These are phyloP conservation scores for Daldinia loculata DNA, from an alignment of 495 filamentous ascomycete genomes.

Conservation along the genomic window DNA sequence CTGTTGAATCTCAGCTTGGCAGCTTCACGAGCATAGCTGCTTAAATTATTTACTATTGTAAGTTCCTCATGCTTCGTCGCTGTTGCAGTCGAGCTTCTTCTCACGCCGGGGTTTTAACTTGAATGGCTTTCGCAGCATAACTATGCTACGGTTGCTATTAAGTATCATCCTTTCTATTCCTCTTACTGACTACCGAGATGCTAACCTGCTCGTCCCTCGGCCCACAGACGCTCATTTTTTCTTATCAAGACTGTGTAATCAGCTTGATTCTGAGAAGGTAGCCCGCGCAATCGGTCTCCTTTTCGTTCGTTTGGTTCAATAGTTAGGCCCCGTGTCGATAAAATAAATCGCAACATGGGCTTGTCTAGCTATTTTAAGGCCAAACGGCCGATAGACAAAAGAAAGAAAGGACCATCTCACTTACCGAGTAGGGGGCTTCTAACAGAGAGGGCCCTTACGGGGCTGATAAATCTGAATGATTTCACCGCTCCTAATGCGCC, in stretches of 20 bases:
- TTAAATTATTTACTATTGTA: not conserved
- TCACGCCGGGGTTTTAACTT: not conserved
- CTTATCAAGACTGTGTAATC: not conserved
- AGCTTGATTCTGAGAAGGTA: not conserved
- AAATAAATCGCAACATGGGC: constrained; percentile 56
- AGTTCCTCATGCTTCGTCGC: not conserved
- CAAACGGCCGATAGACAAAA: constrained; percentile 50
- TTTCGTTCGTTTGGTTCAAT: not conserved
- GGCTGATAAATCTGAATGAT: constrained; percentile 40
- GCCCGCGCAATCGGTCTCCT: not conserved
- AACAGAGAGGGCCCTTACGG: constrained; percentile 38
- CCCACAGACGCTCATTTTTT: not conserved
- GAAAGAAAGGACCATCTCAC: constrained; percentile 32
- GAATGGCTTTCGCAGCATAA: not conserved
- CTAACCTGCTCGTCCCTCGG: not conserved
- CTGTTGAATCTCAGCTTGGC: not conserved
- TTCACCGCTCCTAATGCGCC: constrained; percentile 59
- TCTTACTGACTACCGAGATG: not conserved
- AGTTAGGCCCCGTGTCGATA: not conserved
- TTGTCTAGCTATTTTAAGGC: constrained; percentile 69
- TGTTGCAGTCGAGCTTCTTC: not conserved
- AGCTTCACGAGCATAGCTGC: not conserved
- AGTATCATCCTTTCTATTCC: not conserved
- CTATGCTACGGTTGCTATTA: not conserved
- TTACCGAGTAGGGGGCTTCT: constrained; percentile 23